Evolutionary conservation across 495 filamentous ascomycete species (phyloP), one percentile per base, ranked within the genome.

Genomic region (Xylaria longipes): DNA sequence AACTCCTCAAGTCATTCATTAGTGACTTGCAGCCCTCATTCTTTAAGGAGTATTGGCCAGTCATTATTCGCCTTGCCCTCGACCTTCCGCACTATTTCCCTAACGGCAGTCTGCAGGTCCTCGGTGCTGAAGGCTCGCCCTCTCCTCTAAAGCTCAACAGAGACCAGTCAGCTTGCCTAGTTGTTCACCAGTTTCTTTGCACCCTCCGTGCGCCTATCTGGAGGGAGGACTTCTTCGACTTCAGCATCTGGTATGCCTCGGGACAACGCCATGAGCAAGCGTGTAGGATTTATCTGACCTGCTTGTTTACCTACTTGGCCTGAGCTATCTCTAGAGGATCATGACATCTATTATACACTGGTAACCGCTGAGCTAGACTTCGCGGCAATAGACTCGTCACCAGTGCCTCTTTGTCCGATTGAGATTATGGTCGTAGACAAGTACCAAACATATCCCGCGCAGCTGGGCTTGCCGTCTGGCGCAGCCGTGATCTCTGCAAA

Each of bases 401-500:
- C 17, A 33, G 31, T 57, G n/a, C 50, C 15, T 62, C 52, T 69
- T 69, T 25, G 39, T 52, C 43, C 27, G 6, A 61, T 69, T 11
- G 67, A 48, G 15, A 62, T 62, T 61, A 3, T 33, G 20, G 15
- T 52, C 17, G 39, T 58, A 33, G 50, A 46, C 22, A 33, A 33
- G 33, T 67, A 41, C 45, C 25, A 66, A 29, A 66, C 45, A 37
- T 50, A 11, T 27, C 63, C 63, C 27, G 17, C 5, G 37, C 68
- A 68, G 25, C 46, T 76, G 27, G 75, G 73, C n/a, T 25, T 77
- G 14, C 69, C 71, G 9, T 37, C 45, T 0, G 68, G 76, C 14
- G 76, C 76, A 8, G 65, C 52, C 3, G 74, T 76, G 11, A 57
- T 76, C 54, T 67, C 76, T n/a, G 69, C 71, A 14, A 77, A 80